Evolutionary conservation across 2,329 filamentous ascomycete species (phyloP), one percentile per base, ranked within the genome.

Genomic region (Claviceps lovelessii): DNA sequence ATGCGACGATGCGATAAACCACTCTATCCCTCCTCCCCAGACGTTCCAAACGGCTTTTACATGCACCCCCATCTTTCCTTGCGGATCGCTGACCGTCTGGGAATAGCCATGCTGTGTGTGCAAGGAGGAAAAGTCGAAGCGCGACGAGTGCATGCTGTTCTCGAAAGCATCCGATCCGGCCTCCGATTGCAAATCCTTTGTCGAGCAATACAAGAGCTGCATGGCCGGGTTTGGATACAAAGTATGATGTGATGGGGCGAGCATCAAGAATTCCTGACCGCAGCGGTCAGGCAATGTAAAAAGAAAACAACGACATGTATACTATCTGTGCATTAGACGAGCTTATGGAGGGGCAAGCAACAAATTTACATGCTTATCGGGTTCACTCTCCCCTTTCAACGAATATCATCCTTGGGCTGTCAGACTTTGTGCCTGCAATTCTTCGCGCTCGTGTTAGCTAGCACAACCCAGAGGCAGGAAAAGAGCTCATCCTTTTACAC

Each of bases 81-180:
- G 39, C 39, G 15, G 5, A 47, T 23, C 5, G 35, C 44, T 54
- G 37, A 47, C 49, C 3, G 9, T 3, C 15, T 35, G 5, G 5
- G n/a, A 8, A 57, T 65, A 96, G 89, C 91, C 91, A 47, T 97
- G 93, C 80, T 97, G 93, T 69, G 93, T 97, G 35, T 98, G 93
- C 81, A 96, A 90, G 68, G 83, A 93, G 48, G 90, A 98, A 71
- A 98, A 98, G 72, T 78, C 88, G 44, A 80, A 80, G 62, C 88
- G 93, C 59, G 93, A 98, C 74, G 90, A 98, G 73, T 98, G 93
- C 77, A 97, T 98, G 91, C 86, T 98, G 55, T 96, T 97, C 76
- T 95, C 89, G 55, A 90, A 81, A 59, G 79, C 87, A 58, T 78
- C 84, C 65, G 86, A 96, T 67, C 88, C 93, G 44, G 80, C 88